A percentile compares a stretch with the other conserved stretches of the same genome.
phyloP scores from a whole-genome alignment of 202 grass and related monocot genomes.

The Sporobolus alterniflorus region DNA sequence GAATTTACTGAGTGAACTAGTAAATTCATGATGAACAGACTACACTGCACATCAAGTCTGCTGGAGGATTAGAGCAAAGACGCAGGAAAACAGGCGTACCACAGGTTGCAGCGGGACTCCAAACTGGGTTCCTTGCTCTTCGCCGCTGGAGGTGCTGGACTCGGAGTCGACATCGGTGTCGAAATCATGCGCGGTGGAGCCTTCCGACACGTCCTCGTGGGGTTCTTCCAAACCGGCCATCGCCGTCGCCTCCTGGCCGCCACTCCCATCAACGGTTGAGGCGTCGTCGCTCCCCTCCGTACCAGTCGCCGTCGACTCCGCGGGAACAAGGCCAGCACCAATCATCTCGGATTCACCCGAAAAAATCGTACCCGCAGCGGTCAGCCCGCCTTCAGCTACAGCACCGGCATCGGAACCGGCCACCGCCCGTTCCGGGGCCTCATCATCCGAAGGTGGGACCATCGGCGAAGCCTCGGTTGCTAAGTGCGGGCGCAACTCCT shows the following conservation, averaged over 20 bases:
- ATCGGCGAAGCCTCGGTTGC: neutral
- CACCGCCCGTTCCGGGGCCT: too few species aligned
- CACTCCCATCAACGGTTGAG: neutral
- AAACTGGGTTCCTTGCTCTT: constrained; percentile 44
- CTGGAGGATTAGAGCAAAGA: neutral
- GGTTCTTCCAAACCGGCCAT: constrained; percentile 33
- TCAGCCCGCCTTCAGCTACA: neutral
- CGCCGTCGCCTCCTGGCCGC: constrained; percentile 11
- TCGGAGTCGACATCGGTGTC: constrained; percentile 49
- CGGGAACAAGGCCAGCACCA: neutral
- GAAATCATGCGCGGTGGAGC: constrained; percentile 48
- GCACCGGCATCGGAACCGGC: neutral
- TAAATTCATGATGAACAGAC: neutral
- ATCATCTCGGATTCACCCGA: constrained; percentile 8
- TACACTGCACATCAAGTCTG: neutral
- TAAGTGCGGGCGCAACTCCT: constrained; percentile 2
- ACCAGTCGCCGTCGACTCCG: neutral
- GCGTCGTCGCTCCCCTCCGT: neutral
- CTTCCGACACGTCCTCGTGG: constrained; percentile 41
- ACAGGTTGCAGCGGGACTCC: constrained; percentile 14
- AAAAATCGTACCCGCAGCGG: neutral
- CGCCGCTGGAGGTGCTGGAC: constrained; percentile 54
- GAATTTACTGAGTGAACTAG: neutral
- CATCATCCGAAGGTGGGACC: neutral
- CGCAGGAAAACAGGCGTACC: constrained; percentile 45